A percentile compares a stretch with the other conserved stretches of the same genome.
phyloP scores from a whole-genome alignment of 2,329 filamentous ascomycete species.

The Fusarium sarcochroum region DNA sequence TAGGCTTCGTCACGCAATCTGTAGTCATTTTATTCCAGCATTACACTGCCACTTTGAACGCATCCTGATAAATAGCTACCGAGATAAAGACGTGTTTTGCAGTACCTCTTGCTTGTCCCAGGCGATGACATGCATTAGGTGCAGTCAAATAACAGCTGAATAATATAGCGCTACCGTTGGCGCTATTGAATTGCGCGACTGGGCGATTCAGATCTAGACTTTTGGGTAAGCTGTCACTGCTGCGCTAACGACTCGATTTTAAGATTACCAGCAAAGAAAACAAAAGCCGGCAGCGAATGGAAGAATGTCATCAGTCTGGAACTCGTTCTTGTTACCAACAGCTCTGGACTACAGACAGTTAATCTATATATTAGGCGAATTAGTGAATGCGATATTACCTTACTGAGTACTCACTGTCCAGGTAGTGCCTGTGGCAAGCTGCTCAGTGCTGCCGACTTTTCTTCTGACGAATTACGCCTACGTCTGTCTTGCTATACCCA shows the following conservation, averaged over 20 bases:
- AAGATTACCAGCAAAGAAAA: background rate
- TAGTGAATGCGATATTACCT: too few species aligned
- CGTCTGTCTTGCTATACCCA: too few species aligned
- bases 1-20: too few species aligned
- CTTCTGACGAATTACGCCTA: too few species aligned
- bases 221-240: background rate
- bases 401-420: too few species aligned
- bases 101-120: background rate
- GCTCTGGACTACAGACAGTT: background rate
- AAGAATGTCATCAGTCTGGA: background rate
- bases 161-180: slow-evolving; percentile 11
- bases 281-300: background rate
- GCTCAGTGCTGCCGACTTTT: too few species aligned
- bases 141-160: background rate
- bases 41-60: too few species aligned
- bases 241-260: background rate
- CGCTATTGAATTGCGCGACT: slow-evolving; percentile 9
- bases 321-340: too few species aligned
- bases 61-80: too few species aligned
- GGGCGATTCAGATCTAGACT: slow-evolving; percentile 19
- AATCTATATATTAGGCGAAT: too few species aligned
- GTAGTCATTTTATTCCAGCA: too few species aligned
- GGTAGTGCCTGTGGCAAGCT: too few species aligned
- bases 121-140: background rate
- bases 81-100: background rate